Evolutionary conservation across 2,329 filamentous ascomycete genomes (phyloP).

Genomic region (Orbilia ellipsospora): DNA sequence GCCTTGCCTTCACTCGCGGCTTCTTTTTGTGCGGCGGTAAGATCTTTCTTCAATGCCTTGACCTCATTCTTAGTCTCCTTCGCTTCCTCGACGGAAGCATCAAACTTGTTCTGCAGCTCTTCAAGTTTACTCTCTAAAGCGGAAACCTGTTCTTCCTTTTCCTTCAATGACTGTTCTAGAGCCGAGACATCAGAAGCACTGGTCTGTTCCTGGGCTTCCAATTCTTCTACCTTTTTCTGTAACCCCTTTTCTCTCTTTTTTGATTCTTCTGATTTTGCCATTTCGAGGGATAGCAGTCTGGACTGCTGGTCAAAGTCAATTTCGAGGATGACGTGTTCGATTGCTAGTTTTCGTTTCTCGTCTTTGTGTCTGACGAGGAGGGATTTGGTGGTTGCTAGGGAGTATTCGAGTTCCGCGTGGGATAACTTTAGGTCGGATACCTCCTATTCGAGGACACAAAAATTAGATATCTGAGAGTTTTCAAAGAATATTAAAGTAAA

Average conservation of each 20-base stretch:
- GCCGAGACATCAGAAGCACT: constrained; percentile 53
- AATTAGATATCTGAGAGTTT: constrained; percentile 6
- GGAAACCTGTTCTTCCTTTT: constrained; percentile 65
- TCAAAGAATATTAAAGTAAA: constrained; percentile 3
- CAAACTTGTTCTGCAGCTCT: constrained; percentile 61
- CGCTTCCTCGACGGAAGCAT: constrained; percentile 57
- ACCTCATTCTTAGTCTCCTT: constrained; percentile 60
- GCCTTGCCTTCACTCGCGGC: constrained; percentile 39
- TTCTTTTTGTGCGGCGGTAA: constrained; percentile 44
- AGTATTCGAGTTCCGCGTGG: constrained; percentile 53
- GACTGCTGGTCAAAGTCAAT: constrained; percentile 49
- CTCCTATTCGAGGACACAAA: constrained; percentile 22
- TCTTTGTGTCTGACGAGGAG: constrained; percentile 44
- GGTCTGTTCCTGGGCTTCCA: constrained; percentile 27
- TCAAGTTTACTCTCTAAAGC: constrained; percentile 64
- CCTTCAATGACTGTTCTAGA: constrained; percentile 63
- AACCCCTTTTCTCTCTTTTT: constrained; percentile 44
- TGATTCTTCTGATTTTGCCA: constrained; percentile 37
- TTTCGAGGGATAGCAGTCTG: constrained; percentile 40
- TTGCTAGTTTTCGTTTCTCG: constrained; percentile 41
- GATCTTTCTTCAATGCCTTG: constrained; percentile 49
- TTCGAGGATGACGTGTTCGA: constrained; percentile 49
- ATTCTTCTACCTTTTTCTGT: constrained; percentile 25
- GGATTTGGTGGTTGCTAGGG: constrained; percentile 46
- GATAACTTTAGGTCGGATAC: constrained; percentile 44